A percentile compares a stretch with the other conserved stretches of the same genome.
Evolutionary conservation across 176 grass and related monocot genomes (phyloP).

Genomic region (Secale cereale): DNA sequence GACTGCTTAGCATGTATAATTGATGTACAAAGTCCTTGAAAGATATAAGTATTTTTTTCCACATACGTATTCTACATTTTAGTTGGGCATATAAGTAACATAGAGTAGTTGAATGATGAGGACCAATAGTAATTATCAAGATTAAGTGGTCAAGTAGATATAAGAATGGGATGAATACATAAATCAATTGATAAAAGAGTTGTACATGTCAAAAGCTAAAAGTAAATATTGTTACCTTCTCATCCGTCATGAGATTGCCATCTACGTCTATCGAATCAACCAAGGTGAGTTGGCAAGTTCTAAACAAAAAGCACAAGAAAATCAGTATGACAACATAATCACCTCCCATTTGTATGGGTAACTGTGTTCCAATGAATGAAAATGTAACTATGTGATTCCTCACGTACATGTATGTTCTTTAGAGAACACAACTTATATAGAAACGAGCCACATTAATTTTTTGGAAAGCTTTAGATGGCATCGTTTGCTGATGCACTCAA

Average conservation of each 20-base stretch:
- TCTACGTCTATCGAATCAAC: neutral
- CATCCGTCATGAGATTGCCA: neutral
- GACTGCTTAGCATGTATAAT: neutral
- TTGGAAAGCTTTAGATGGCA: neutral
- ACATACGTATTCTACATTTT: neutral
- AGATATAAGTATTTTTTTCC: neutral
- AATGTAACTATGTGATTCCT: neutral
- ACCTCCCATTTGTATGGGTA: neutral
- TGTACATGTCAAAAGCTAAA: neutral
- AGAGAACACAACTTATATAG: neutral
- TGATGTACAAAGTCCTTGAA: neutral
- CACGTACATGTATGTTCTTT: neutral
- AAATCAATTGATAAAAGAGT: neutral
- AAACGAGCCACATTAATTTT: neutral
- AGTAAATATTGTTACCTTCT: neutral
- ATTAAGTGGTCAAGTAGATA: neutral
- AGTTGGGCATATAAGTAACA: neutral
- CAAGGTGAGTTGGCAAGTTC: neutral
- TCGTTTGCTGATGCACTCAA: neutral
- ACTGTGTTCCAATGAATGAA: neutral
- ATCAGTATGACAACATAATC: neutral
- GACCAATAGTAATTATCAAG: neutral
- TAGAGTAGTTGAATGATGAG: neutral
- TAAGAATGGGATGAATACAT: neutral
- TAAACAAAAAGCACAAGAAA: neutral